A percentile compares a stretch with the other conserved stretches of the same genome.
These are phyloP conservation scores for Neofusicoccum sp. DNA, from an alignment of 2,329 filamentous ascomycete species.

Conservation along the genomic window DNA sequence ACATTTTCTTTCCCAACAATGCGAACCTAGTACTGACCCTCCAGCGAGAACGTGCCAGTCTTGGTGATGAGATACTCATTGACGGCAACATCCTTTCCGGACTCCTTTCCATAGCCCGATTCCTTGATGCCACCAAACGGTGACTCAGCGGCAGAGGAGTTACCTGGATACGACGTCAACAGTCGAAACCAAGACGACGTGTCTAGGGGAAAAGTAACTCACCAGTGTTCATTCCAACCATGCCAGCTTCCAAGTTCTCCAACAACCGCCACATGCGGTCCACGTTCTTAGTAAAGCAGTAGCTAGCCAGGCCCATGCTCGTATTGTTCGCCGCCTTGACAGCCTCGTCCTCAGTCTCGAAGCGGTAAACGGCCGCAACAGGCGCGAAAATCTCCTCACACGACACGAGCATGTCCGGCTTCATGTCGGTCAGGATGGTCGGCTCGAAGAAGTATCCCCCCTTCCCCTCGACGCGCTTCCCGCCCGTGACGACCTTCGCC, in stretches of 20 bases:
- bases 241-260: conserved; percentile 36
- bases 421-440: conserved; percentile 39
- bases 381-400: conserved; percentile 44
- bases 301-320: conserved; percentile 42
- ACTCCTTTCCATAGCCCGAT: conserved; percentile 64
- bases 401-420: conserved; percentile 37
- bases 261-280: conserved; percentile 37
- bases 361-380: conserved; percentile 37
- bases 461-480: conserved; percentile 48
- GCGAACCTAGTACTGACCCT: conserved; percentile 26
- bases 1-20: not conserved
- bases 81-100: conserved; percentile 62
- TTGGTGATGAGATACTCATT: conserved; percentile 62
- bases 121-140: conserved; percentile 67
- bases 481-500: conserved; percentile 65
- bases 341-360: conserved; percentile 44
- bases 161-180: conserved; percentile 1
- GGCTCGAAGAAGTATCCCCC: conserved; percentile 32
- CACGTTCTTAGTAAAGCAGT: conserved; percentile 44
- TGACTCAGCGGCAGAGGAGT: conserved; percentile 57
- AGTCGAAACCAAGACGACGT: not conserved
- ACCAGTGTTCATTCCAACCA: conserved; percentile 36
- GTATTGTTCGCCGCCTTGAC: conserved; percentile 42
- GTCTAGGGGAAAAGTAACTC: not conserved
- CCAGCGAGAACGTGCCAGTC: conserved; percentile 61